A percentile compares a stretch with the other conserved stretches of the same genome.
phyloP scores from a whole-genome alignment of 768 basidiomycete genomes.

The Rhodotorula babjevae region DNA sequence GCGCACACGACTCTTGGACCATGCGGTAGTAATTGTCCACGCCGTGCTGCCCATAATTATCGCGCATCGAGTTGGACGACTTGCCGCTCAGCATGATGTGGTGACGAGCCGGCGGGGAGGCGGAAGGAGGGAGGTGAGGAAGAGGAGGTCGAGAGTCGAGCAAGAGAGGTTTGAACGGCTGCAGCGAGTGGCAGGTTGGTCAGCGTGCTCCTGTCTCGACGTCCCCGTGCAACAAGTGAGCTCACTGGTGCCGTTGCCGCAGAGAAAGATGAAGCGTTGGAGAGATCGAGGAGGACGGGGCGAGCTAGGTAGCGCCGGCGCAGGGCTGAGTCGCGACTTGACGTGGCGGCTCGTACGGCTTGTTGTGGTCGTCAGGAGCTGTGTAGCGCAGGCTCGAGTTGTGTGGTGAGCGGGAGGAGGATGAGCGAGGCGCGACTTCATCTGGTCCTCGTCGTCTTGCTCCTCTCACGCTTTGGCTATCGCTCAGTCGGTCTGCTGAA shows the following conservation, averaged over 20 bases:
- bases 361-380: too few species aligned
- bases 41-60: constrained; percentile 56
- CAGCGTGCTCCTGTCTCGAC: neutral
- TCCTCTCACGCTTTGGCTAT: neutral
- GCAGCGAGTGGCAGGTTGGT: neutral
- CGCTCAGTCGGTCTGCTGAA: too few species aligned
- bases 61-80: constrained; percentile 53
- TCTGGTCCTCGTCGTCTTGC: neutral
- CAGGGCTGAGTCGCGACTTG: too few species aligned
- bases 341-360: too few species aligned
- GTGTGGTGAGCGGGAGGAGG: too few species aligned
- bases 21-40: constrained; percentile 53
- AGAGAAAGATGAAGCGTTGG: neutral
- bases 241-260: neutral
- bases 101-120: neutral
- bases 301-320: too few species aligned
- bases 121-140: neutral
- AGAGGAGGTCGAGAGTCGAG: neutral
- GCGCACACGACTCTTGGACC: constrained; percentile 29
- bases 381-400: too few species aligned
- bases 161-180: neutral
- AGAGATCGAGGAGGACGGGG: neutral
- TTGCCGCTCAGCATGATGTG: constrained; percentile 40
- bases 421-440: neutral
- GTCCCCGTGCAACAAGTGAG: too few species aligned